Evolutionary conservation across 2,329 filamentous ascomycete species (phyloP).

Genomic region (Gnomoniopsis smithogilvyi): DNA sequence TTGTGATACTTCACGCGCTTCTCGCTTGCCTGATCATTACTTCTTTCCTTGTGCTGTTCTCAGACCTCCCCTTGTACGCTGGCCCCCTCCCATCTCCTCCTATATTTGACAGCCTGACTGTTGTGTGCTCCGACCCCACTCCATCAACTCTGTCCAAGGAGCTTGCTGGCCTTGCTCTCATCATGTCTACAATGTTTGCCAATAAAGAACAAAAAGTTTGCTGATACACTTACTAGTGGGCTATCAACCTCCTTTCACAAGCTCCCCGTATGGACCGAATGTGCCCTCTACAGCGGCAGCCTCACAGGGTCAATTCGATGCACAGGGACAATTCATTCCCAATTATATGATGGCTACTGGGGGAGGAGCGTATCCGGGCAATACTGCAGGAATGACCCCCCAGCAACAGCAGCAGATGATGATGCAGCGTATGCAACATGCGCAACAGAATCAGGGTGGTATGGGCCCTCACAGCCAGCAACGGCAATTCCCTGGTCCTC

Average conservation of each 20-base stretch:
- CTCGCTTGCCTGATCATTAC: slow-evolving; percentile 5
- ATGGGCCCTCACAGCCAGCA: slow-evolving; percentile 25
- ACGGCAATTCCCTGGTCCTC: slow-evolving; percentile 18
- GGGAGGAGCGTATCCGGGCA: slow-evolving; percentile 57
- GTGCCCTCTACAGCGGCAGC: slow-evolving; percentile 46
- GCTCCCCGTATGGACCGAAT: slow-evolving; percentile 53
- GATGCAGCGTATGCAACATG: slow-evolving; percentile 21
- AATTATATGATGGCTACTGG: slow-evolving; percentile 56
- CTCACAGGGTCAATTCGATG: slow-evolving; percentile 41
- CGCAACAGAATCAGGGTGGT: slow-evolving; percentile 20
- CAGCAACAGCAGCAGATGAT: neutral
- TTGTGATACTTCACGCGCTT: slow-evolving; percentile 13
- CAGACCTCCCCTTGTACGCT: neutral
- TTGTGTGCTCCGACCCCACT: neutral
- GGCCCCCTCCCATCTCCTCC: neutral
- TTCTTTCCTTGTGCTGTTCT: slow-evolving; percentile 19
- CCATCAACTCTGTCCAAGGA: neutral
- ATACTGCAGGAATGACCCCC: slow-evolving; percentile 38
- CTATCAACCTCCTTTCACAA: slow-evolving; percentile 57
- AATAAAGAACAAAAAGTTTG: neutral
- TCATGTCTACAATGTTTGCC: neutral
- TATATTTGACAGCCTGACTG: neutral
- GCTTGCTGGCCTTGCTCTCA: neutral
- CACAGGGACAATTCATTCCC: slow-evolving; percentile 44
- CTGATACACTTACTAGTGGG: slow-evolving; percentile 40